phyloP scores from a whole-genome alignment of 2,329 filamentous ascomycete species.

The Neoascochyta sp. region DNA sequence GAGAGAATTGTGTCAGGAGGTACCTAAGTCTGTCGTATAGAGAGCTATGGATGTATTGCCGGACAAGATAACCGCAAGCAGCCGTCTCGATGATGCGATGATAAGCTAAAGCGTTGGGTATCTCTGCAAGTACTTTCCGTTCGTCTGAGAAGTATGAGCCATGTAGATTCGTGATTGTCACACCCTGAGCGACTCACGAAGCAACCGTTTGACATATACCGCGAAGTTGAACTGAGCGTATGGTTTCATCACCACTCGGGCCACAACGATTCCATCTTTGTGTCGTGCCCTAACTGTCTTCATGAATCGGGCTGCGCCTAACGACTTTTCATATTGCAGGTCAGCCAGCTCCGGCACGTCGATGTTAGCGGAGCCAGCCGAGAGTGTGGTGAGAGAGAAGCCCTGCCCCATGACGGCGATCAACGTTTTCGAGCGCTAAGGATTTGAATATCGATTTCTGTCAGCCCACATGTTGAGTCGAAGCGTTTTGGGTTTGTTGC shows the following conservation, averaged over 20 bases:
- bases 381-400: conserved; percentile 88
- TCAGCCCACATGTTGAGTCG: conserved; percentile 25
- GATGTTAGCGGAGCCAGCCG: conserved; percentile 86
- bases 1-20: background rate
- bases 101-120: conserved; percentile 88
- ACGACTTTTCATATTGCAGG: conserved; percentile 83
- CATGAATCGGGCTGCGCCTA: conserved; percentile 92
- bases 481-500: background rate
- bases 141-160: conserved; percentile 57
- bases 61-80: conserved; percentile 85
- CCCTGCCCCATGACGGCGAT: conserved; percentile 78
- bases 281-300: conserved; percentile 91
- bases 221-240: conserved; percentile 77
- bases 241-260: conserved; percentile 93
- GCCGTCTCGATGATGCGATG: conserved; percentile 88
- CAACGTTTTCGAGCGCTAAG: conserved; percentile 13
- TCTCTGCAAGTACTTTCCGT: conserved; percentile 70
- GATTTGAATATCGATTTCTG: conserved; percentile 23
- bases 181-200: conserved; percentile 54
- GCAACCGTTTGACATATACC: conserved; percentile 71
- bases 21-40: conserved; percentile 85
- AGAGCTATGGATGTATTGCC: conserved; percentile 94
- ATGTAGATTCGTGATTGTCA: conserved; percentile 1
- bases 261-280: conserved; percentile 84
- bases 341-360: conserved; percentile 90